Evolutionary conservation across 306 rosid species (phyloP), one percentile per base, ranked within the genome.

Genomic region (Aeschynomene evenia): DNA sequence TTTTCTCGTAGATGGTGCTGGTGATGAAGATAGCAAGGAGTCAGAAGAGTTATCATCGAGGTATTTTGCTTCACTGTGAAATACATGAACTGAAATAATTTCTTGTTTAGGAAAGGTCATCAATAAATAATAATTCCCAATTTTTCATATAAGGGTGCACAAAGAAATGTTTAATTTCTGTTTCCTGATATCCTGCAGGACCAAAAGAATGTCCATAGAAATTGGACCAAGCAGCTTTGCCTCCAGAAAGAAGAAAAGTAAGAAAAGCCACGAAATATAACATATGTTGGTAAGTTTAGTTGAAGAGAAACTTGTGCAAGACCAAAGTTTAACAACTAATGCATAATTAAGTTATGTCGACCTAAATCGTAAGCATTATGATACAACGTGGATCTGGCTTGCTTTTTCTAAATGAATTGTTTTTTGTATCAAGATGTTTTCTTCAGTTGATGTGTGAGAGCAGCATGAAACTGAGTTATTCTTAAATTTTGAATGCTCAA

Each of bases 151-250:
- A 58, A 34, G 18, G 23, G n/a, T n/a, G n/a, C n/a, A 54, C 13
- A 31, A 22, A 6, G 40, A 28, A 59, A 18, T 42, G 54, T 18
- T 79, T 45, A 28, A 22, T 73, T 53, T 67, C 33, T 59, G 37
- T 61, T 43, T 50, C 46, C 67, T 45, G 7, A 0, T 49, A 49
- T 42, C 23, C 57, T 81, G 75, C 85, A 93, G 98, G 73, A 76
- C 94, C 13, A 93, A 93, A 76, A 88, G 98, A 83, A 85, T 85
- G 86, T 82, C 98, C 19, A 78, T 81, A 34, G 97, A 86, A 83
- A 79, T 93, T 61, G 96, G 96, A 77, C 98, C 94, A 2, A 82
- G 97, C 83, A 88, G 92, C 83, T 87, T 81, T 84, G 97, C 96
- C 33, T 82, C 97, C 16, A 88, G 96, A 77, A 91, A 94, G 88